A percentile compares a stretch with the other conserved stretches of the same genome.
Evolutionary conservation across 2,329 filamentous ascomycete species (phyloP).

Genomic region (Apiospora aurea): DNA sequence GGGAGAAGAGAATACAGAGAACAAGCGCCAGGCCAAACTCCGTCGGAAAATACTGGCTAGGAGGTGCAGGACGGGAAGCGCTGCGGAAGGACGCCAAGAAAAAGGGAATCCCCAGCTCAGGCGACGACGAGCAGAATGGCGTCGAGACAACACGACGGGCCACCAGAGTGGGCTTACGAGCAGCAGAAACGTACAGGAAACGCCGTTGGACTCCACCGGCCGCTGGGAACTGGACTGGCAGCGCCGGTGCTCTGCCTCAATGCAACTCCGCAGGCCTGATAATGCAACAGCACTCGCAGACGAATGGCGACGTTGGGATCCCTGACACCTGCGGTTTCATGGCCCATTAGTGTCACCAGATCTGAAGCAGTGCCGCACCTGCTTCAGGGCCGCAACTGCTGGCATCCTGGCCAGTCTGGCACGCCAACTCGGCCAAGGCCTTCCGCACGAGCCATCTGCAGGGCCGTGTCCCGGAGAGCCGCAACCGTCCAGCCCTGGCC

Average conservation of each 20-base stretch:
- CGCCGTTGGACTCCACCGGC: conserved; percentile 31
- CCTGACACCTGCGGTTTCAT: conserved; percentile 41
- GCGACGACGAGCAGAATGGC: conserved; percentile 26
- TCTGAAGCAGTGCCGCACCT: conserved; percentile 30
- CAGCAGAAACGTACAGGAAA: conserved; percentile 37
- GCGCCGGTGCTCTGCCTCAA: conserved; percentile 22
- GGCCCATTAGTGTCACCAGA: conserved; percentile 30
- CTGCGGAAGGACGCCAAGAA: conserved; percentile 29
- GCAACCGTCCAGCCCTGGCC: background rate
- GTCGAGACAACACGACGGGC: conserved; percentile 17
- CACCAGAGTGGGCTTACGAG: conserved; percentile 8
- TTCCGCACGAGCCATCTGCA: background rate
- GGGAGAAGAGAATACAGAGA: conserved; percentile 33
- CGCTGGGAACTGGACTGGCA: conserved; percentile 19
- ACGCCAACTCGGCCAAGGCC: no score
- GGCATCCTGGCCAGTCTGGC: conserved; percentile 7
- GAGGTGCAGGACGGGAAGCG: background rate
- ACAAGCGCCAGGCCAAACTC: conserved; percentile 36
- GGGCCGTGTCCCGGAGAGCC: background rate
- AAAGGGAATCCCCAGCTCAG: conserved; percentile 24
- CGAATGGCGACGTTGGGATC: conserved; percentile 28
- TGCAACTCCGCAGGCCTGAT: conserved; percentile 23
- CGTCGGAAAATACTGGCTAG: background rate
- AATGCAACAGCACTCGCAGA: conserved; percentile 22
- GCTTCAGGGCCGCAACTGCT: background rate